These are phyloP conservation scores for Eucalyptus erythrocorys DNA, from an alignment of 345 rosid species.

Conservation along the genomic window DNA sequence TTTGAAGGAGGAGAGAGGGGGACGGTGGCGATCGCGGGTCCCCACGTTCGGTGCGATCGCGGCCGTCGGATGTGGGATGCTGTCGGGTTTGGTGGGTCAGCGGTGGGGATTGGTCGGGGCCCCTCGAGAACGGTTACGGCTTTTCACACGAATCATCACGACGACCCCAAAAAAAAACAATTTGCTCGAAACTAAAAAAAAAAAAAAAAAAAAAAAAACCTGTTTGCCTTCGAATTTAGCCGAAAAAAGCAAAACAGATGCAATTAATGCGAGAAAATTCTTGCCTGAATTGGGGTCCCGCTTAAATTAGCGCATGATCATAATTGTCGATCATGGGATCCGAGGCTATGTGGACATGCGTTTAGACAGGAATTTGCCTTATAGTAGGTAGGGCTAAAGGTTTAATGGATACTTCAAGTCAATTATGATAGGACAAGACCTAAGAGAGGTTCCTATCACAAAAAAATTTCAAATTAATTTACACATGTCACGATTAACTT, in stretches of 20 bases:
- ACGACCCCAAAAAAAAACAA: neutral
- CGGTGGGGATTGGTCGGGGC: neutral
- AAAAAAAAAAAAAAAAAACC: no score
- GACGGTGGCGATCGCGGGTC: neutral
- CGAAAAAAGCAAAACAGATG: neutral
- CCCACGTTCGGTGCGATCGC: neutral
- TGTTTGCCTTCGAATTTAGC: neutral
- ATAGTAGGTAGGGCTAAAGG: rapidly evolving
- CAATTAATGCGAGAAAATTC: neutral
- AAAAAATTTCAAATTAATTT: no score
- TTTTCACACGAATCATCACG: neutral
- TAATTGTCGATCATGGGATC: neutral
- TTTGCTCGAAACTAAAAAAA: no score
- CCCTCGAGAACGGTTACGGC: neutral
- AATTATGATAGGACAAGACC: rapidly evolving
- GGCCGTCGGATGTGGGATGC: neutral
- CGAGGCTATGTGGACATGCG: neutral
- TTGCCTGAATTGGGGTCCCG: neutral
- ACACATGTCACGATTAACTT: rapidly evolving
- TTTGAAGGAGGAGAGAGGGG: neutral
- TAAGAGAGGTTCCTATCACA: rapidly evolving
- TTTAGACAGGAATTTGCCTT: neutral
- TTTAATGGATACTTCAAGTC: no score
- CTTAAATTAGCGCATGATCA: neutral
- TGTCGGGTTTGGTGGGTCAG: neutral